Evolutionary conservation across 2,329 filamentous ascomycete species (phyloP).

Genomic region (Fusarium goolgardi): DNA sequence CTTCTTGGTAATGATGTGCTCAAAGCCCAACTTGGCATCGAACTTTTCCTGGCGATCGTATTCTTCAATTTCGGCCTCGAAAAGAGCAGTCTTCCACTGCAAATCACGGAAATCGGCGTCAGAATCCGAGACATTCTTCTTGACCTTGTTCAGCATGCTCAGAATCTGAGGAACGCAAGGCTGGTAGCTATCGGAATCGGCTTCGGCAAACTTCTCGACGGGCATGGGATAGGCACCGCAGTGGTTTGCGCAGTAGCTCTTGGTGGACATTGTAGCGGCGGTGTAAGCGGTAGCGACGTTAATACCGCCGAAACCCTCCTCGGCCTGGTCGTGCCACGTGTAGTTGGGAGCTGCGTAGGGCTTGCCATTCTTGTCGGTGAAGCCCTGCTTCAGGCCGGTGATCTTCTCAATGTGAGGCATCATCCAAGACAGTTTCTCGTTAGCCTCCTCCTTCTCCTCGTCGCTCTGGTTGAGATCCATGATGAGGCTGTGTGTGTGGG

Average conservation of each 20-base stretch:
- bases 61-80: constrained; percentile 51
- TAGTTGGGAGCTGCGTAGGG: constrained; percentile 45
- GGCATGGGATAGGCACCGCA: constrained; percentile 58
- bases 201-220: constrained; percentile 58
- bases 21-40: constrained; percentile 50
- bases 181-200: constrained; percentile 56
- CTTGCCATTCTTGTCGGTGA: constrained; percentile 43
- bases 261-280: constrained; percentile 58
- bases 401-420: constrained; percentile 43
- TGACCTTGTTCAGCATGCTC: constrained; percentile 50
- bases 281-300: constrained; percentile 56
- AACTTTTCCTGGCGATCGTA: constrained; percentile 54
- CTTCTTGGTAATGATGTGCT: constrained; percentile 48
- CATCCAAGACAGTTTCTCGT: constrained; percentile 42
- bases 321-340: constrained; percentile 42
- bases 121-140: constrained; percentile 29
- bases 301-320: constrained; percentile 53
- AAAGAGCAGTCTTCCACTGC: constrained; percentile 51
- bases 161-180: constrained; percentile 58
- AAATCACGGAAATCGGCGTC: constrained; percentile 44
- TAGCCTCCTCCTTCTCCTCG: constrained; percentile 48
- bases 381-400: constrained; percentile 36
- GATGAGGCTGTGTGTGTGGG: constrained; percentile 53
- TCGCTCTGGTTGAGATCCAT: constrained; percentile 37
- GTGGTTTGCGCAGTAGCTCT: constrained; percentile 57